Evolutionary conservation across 1,139 yeast species (phyloP).

Genomic region (Geotrichum aggregatum): DNA sequence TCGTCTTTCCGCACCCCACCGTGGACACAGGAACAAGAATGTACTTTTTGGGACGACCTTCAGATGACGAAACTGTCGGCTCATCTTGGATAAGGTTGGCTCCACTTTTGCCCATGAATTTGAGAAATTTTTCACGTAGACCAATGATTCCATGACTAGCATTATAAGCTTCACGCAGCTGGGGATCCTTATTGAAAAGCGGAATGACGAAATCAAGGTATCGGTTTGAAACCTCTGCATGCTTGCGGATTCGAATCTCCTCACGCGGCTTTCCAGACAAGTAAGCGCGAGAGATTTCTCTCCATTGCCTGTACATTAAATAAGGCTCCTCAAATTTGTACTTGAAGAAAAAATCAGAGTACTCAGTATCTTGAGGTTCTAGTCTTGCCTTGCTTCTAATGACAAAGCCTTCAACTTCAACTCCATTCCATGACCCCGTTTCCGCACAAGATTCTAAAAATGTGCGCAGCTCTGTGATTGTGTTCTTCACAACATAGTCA

Average conservation of each 20-base stretch:
- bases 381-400: conserved; percentile 51
- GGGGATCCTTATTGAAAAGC: conserved; percentile 44
- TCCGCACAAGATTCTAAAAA: conserved; percentile 57
- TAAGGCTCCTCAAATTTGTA: conserved; percentile 95
- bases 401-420: conserved; percentile 92
- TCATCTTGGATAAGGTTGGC: conserved; percentile 39
- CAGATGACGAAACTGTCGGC: conserved; percentile 1
- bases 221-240: conserved; percentile 56
- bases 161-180: conserved; percentile 46
- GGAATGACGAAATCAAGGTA: conserved; percentile 66
- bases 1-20: conserved; percentile 93
- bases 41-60: conserved; percentile 43
- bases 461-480: conserved; percentile 43
- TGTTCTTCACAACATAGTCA: conserved; percentile 44
- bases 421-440: conserved; percentile 66
- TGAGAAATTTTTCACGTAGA: conserved; percentile 58
- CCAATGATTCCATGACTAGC: conserved; percentile 71
- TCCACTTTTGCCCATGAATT: conserved; percentile 46
- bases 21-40: conserved; percentile 81
- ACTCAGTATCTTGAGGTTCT: not conserved
- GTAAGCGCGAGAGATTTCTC: conserved; percentile 73
- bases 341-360: conserved; percentile 71
- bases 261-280: conserved; percentile 47
- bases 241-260: conserved; percentile 48
- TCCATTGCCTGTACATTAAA: conserved; percentile 79